These are phyloP conservation scores for Tinospora cordifolia DNA, from an alignment of 164 flowering plant genomes.

Conservation along the genomic window DNA sequence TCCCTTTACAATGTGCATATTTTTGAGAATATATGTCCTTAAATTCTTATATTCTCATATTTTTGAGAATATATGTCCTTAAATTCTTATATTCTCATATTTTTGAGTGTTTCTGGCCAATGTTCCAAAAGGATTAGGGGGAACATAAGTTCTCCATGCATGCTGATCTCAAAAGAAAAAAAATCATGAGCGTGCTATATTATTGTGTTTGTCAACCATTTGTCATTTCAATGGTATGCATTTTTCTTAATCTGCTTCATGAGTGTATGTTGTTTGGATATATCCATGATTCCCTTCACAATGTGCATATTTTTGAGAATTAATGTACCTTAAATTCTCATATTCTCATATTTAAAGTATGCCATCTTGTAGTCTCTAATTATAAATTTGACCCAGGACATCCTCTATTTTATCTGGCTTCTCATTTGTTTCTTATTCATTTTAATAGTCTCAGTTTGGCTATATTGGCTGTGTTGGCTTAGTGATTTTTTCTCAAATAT, in stretches of 20 bases:
- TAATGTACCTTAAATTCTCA: neutral
- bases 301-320: neutral
- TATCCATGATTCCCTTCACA: neutral
- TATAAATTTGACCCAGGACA: neutral
- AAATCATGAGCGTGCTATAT: neutral
- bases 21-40: no score
- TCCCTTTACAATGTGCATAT: no score
- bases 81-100: no score
- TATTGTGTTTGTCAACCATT: neutral
- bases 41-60: no score
- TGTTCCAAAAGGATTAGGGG: no score
- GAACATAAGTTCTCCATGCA: no score
- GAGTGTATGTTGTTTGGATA: neutral
- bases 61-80: no score
- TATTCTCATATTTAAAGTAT: no score
- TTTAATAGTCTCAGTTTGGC: neutral
- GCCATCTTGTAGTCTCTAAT: neutral
- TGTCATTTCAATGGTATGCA: no score
- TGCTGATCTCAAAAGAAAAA: no score
- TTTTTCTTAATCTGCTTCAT: neutral
- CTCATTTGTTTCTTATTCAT: neutral
- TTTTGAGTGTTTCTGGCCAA: no score
- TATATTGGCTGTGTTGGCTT: neutral
- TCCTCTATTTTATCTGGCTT: neutral
- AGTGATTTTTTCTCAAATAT: slow-evolving; percentile 9